phyloP scores from a whole-genome alignment of 2,329 filamentous ascomycete species.

The Alternaria angustiovoidea region DNA sequence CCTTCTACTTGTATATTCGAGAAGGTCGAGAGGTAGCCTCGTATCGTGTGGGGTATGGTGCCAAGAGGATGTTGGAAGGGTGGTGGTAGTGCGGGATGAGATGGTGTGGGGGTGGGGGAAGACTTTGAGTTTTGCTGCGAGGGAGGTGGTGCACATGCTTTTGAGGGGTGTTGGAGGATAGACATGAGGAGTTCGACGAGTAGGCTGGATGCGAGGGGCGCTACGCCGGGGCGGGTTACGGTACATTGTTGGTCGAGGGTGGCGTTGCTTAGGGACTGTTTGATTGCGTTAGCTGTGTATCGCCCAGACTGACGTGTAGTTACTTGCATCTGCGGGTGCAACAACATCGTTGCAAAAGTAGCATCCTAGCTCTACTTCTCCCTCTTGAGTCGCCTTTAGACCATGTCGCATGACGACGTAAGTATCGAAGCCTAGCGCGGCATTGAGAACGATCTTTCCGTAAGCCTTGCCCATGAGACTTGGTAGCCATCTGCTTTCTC shows the following conservation, averaged over 20 bases:
- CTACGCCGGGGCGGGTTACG: conserved; percentile 90
- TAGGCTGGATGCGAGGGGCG: conserved; percentile 88
- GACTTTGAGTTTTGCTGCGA: conserved; percentile 14
- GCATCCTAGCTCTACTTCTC: conserved; percentile 79
- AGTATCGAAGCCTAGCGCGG: conserved; percentile 93
- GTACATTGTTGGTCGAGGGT: conserved; percentile 98
- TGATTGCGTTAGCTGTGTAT: neutral
- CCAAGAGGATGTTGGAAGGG: conserved; percentile 68
- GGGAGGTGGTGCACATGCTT: conserved; percentile 38
- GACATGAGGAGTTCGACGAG: conserved; percentile 90
- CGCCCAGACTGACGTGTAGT: neutral
- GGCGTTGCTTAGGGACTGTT: conserved; percentile 87
- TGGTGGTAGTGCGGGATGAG: conserved; percentile 41
- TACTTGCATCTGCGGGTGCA: conserved; percentile 85
- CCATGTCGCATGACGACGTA: conserved; percentile 98
- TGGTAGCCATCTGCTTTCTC: conserved; percentile 93
- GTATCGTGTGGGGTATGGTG: conserved; percentile 80
- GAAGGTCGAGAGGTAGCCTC: conserved; percentile 78
- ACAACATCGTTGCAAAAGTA: conserved; percentile 99
- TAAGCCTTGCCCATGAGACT: conserved; percentile 94
- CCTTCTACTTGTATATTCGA: conserved; percentile 77
- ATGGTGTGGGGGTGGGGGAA: conserved; percentile 11
- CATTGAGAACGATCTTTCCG: conserved; percentile 96
- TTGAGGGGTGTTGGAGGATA: conserved; percentile 73
- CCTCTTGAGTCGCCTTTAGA: conserved; percentile 60